Evolutionary conservation across 2,329 filamentous ascomycete genomes (phyloP).

Genomic region (Cytospora piceicola): DNA sequence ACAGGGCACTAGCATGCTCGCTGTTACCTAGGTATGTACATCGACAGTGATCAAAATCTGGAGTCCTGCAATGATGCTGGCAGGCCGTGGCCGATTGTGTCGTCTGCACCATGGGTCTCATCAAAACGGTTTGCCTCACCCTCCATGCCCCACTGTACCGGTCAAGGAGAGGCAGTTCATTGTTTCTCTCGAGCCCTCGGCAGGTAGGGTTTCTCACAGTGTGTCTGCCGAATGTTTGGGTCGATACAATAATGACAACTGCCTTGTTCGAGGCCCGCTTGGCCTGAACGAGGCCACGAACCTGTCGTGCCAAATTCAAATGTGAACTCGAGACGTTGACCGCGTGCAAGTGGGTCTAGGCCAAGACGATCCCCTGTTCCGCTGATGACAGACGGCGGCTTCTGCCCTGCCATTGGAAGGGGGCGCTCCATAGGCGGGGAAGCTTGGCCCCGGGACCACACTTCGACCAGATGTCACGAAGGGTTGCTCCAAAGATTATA

Average conservation of each 20-base stretch:
- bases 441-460: slow-evolving; percentile 11
- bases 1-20: slow-evolving; percentile 15
- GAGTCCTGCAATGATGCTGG: slow-evolving; percentile 6
- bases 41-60: slow-evolving; percentile 13
- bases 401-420: slow-evolving; percentile 22
- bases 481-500: slow-evolving; percentile 9
- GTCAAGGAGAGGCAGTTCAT: slow-evolving; percentile 8
- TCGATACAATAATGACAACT: slow-evolving; percentile 3
- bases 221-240: background rate
- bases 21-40: background rate
- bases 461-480: slow-evolving; percentile 5
- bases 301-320: slow-evolving; percentile 10
- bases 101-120: background rate
- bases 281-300: slow-evolving; percentile 11
- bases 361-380: slow-evolving; percentile 6
- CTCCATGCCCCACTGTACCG: slow-evolving; percentile 10
- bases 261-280: slow-evolving; percentile 7
- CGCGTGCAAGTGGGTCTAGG: slow-evolving; percentile 18
- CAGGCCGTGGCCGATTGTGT: slow-evolving; percentile 5
- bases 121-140: slow-evolving; percentile 21
- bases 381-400: slow-evolving; percentile 14
- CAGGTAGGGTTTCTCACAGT: slow-evolving; percentile 1
- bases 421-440: slow-evolving; percentile 12
- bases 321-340: slow-evolving; percentile 11
- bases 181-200: slow-evolving; percentile 8